Base-by-base conservation (phyloP, 139 green algal species). In the Chlorella sp. region DNA sequence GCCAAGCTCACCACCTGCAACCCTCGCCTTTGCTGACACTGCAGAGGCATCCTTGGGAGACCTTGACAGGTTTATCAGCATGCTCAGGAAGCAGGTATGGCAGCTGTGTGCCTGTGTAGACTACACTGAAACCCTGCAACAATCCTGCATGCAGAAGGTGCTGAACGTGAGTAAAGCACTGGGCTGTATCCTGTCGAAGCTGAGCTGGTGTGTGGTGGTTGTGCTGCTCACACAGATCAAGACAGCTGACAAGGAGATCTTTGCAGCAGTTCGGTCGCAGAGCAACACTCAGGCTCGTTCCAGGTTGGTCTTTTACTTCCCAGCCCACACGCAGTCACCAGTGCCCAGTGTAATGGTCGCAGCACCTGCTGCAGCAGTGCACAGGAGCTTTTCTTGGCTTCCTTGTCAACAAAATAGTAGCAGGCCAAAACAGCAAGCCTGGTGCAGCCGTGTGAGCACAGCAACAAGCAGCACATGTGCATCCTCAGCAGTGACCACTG, bases 191-290 rank as follows among this genome's bases (percentile, higher is more conserved):
- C n/a, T n/a, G n/a, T n/a, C n/a, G n/a, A n/a, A n/a, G n/a, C n/a
- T n/a, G n/a, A n/a, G n/a, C n/a, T n/a, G n/a, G n/a, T n/a, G n/a
- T n/a, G n/a, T n/a, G n/a, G n/a, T n/a, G n/a, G n/a, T n/a, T n/a
- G n/a, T n/a, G n/a, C n/a, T n/a, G n/a, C n/a, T n/a, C n/a, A n/a
- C n/a, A n/a, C 85, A 95, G 83, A 97, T 98, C 31, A 66, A 85
- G 1, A 62, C 78, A 1, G 91, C 97, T 23, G 95, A 99, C 74
- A 87, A 77, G 22, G 90, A 98, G 31, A 98, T 99, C 17, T 85
- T 96, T 30, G 65, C 77, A 0, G 88, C 93, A 2, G 93, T 99
- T 30, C 86, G 90, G 10, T 77, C 74, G 5, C 84, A 89, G 36
- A 76, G 77, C 6, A 78, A 74, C n/a, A 77, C 77, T 1, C 83